Base-by-base conservation (phyloP, 352 stramenopile genomes). In the Globisporangium acanthophoron region DNA sequence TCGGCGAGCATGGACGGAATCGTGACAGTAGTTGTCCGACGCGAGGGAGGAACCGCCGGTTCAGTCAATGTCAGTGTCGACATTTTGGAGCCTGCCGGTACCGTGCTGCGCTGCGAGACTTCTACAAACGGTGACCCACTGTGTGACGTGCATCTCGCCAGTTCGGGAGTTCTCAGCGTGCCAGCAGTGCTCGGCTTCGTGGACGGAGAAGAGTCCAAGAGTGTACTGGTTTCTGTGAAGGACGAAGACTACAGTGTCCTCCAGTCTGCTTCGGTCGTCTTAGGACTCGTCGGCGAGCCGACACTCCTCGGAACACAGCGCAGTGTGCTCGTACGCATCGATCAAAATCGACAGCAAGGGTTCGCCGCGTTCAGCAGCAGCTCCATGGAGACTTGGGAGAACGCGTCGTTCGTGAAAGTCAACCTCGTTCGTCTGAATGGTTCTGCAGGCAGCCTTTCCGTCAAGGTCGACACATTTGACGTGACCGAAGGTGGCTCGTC, bases 351-450 rank as follows among this genome's bases (percentile, higher is more conserved):
- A 33, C 55, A 56, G 12, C 11, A 18, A 5, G 79, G 79, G 0
- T 73, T 82, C 33, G 52, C 62, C 3, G 60, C 66, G 1, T 89
- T 87, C 56, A 46, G 58, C n/a, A 33, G 47, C 1, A 67, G 53
- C 12, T 27, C 54, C 9, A 64, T 53, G 20, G 18, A 67, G 0
- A 65, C 85, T 9, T 18, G 65, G 0, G 79, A 87, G 41, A 75
- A 78, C 37, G 27, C 57, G 2, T 58, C 59, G 11, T 81, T 67
- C 43, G 74, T 65, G 9, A 69, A 67, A 43, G 41, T 89, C 12
- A 56, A 77, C 9, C 16, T 89, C n/a, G 60, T 76, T 24, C 76
- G 76, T 2, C 18, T 87, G 0, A 86, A 87, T 46, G 79, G 79
- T 0, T 76, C 71, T 0, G 70, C 56, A 21, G 79, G 77, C 20